Percentiles rank a stretch among this genome's conserved stretches.
Conservation (phyloP, 257 asterid species). For the Solanum dulcamara region DNA sequence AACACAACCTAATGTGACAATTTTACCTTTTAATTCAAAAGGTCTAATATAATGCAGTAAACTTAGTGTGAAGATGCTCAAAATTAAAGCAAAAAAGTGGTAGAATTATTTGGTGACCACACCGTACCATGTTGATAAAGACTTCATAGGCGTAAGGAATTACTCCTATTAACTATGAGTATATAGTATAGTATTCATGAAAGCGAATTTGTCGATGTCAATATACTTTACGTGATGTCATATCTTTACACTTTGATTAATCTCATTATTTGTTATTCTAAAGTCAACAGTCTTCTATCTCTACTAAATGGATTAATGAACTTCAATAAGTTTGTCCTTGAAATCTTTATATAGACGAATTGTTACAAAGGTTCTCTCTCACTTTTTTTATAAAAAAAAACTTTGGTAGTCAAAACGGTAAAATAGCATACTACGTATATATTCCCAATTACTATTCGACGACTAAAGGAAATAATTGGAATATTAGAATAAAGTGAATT, state of each 20-base stretch:
- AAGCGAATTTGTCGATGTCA: background rate
- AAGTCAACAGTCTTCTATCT: background rate
- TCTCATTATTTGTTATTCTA: background rate
- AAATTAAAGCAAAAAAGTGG: background rate
- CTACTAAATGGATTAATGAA: background rate
- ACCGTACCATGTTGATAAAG: background rate
- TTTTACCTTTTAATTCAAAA: background rate
- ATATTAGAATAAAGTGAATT: slow-evolving; percentile 14
- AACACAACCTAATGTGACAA: background rate
- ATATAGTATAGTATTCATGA: background rate
- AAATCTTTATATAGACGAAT: background rate
- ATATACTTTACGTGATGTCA: background rate
- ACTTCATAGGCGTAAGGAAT: background rate
- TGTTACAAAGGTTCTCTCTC: background rate
- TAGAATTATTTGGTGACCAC: background rate
- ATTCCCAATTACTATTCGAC: background rate
- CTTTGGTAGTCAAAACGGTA: background rate
- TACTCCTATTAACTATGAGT: background rate
- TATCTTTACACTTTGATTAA: background rate
- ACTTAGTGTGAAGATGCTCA: background rate
- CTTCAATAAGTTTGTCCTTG: background rate
- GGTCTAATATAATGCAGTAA: background rate
- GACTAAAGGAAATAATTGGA: background rate
- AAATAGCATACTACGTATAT: background rate
- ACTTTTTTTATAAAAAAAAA: too few species aligned